Percentiles rank a stretch among this genome's conserved stretches.
phyloP scores from a whole-genome alignment of 2,329 filamentous ascomycete genomes.

The Colletotrichum graminicola region DNA sequence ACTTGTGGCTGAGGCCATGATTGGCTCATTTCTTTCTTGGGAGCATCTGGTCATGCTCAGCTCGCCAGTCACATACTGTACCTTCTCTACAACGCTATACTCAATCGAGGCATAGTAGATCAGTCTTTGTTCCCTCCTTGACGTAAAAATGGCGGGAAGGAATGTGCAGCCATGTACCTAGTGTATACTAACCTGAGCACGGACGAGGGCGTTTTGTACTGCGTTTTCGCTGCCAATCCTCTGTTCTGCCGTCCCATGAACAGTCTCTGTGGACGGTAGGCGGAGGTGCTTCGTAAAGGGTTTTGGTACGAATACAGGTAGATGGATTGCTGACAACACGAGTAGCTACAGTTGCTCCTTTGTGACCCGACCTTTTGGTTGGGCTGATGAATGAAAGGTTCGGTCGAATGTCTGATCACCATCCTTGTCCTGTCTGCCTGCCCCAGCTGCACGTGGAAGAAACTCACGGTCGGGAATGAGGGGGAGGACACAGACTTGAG shows the following conservation, averaged over 20 bases:
- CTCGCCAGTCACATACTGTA: slow-evolving; percentile 5
- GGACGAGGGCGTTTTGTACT: slow-evolving; percentile 15
- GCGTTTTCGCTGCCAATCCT: slow-evolving; percentile 12
- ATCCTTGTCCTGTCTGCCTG: slow-evolving; percentile 7
- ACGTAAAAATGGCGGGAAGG: slow-evolving; percentile 33
- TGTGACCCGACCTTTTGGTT: not conserved
- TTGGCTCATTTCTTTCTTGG: slow-evolving; percentile 6
- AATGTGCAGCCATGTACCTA: slow-evolving; percentile 14
- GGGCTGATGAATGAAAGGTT: slow-evolving; percentile 19
- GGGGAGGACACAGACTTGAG: slow-evolving; percentile 19
- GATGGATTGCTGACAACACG: not conserved
- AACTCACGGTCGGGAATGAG: not conserved
- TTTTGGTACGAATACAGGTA: not conserved
- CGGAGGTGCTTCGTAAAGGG: not conserved
- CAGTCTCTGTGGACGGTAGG: not conserved
- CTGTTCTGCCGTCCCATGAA: slow-evolving; percentile 8
- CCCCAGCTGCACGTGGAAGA: not conserved
- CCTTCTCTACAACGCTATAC: slow-evolving; percentile 18
- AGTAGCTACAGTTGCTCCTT: not conserved
- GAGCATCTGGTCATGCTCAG: slow-evolving; percentile 25
- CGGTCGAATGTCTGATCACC: slow-evolving; percentile 31
- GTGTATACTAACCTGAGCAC: not conserved
- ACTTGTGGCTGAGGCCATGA: slow-evolving; percentile 23
- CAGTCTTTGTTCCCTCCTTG: slow-evolving; percentile 26
- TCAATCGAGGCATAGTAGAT: slow-evolving; percentile 10